Conservation (phyloP, 257 asterid genomes). For the Jacaranda copaia region DNA sequence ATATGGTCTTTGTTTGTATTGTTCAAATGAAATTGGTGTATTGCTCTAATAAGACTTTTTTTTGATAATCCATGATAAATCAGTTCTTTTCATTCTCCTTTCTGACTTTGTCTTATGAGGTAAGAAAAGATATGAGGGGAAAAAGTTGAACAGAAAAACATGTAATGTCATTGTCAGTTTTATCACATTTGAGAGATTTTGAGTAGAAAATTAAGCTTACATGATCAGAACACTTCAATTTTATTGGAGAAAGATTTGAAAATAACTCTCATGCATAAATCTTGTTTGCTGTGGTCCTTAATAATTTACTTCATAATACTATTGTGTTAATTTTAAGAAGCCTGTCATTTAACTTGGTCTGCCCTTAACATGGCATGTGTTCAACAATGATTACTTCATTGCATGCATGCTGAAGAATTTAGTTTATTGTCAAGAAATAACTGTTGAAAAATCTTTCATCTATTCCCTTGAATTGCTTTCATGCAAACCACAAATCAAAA, state of each 20-base stretch:
- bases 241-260: not conserved
- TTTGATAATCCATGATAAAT: not conserved
- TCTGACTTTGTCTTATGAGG: conserved; percentile 3
- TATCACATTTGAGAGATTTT: not conserved
- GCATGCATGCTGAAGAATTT: no score
- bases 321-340: conserved; percentile 11
- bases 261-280: not conserved
- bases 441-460: no score
- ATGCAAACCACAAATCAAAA: no score
- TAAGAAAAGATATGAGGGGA: not conserved
- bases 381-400: no score
- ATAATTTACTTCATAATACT: not conserved
- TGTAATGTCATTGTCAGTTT: not conserved
- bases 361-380: no score
- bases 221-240: not conserved
- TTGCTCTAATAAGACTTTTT: not conserved
- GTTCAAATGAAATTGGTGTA: conserved; percentile 15
- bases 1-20: not conserved
- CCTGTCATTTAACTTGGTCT: no score
- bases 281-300: not conserved
- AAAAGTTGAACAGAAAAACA: not conserved
- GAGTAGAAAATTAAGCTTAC: not conserved
- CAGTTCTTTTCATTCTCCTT: not conserved
- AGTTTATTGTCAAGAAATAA: no score
- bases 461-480: no score